Conservation (phyloP, 495 filamentous ascomycete species). For the Cercophora scortea region DNA sequence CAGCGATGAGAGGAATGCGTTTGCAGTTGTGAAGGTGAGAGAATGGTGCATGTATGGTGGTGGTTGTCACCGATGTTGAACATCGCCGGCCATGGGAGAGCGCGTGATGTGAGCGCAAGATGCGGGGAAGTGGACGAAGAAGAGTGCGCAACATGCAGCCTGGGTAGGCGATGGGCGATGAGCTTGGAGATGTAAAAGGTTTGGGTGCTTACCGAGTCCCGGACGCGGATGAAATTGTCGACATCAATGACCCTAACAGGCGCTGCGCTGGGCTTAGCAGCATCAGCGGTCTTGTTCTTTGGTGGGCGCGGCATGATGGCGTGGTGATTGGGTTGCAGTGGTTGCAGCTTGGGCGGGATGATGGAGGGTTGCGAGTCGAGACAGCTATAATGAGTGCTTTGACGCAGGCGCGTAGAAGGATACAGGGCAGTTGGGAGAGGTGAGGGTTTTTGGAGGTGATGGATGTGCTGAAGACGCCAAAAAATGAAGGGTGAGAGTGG, state of each 20-base stretch:
- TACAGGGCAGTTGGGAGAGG: not conserved
- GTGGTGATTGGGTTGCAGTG: constrained; percentile 9
- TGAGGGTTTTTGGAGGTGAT: constrained; percentile 3
- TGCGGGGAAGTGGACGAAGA: not conserved
- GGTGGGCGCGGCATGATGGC: constrained; percentile 28
- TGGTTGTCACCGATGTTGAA: no score
- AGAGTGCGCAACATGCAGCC: not conserved
- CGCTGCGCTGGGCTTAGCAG: constrained; percentile 28
- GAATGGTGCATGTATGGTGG: no score
- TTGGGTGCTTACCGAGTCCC: constrained; percentile 39
- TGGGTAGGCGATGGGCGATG: not conserved
- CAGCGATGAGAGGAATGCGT: no score
- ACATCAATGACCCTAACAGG: constrained; percentile 30
- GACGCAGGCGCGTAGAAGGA: not conserved
- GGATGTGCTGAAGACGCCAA: constrained; percentile 18
- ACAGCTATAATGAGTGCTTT: not conserved
- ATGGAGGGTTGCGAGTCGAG: not conserved
- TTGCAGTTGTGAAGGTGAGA: no score
- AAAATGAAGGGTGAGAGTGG: constrained; percentile 25
- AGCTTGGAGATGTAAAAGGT: constrained; percentile 8
- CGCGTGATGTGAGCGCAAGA: no score
- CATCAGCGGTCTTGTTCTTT: constrained; percentile 31
- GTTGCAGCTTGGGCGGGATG: constrained; percentile 8
- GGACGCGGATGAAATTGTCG: constrained; percentile 41
- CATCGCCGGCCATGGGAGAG: no score